These are phyloP conservation scores for Quercus bicolor DNA, from an alignment of 306 rosid species.

Conservation along the genomic window DNA sequence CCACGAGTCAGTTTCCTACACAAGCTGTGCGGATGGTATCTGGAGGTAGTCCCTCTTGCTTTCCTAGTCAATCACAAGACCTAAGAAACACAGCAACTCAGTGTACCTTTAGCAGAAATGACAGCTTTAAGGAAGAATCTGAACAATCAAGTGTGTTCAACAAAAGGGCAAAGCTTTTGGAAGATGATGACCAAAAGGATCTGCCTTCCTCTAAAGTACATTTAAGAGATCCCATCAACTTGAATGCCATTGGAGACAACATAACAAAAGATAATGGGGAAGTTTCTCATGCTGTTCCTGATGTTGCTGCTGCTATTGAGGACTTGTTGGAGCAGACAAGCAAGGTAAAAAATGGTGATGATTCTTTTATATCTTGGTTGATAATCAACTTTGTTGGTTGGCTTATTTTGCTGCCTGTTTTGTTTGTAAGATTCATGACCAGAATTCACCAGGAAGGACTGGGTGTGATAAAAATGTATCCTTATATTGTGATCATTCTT, in stretches of 20 bases:
- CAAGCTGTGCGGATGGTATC: constrained; percentile 58
- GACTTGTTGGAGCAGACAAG: constrained; percentile 94
- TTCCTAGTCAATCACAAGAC: constrained; percentile 45
- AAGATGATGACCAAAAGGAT: constrained; percentile 39
- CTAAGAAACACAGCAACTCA: constrained; percentile 32
- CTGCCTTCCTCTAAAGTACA: constrained; percentile 31
- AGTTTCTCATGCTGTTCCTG: constrained; percentile 60
- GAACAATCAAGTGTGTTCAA: constrained; percentile 34
- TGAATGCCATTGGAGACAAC: constrained; percentile 40
- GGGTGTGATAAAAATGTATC: constrained; percentile 59
- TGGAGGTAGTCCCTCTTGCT: constrained; percentile 49
- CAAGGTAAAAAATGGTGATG: constrained; percentile 55
- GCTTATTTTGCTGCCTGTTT: constrained; percentile 28
- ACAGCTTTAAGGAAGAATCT: constrained; percentile 31
- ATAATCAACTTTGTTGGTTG: constrained; percentile 14
- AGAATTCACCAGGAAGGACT: constrained; percentile 58
- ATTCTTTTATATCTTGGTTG: constrained; percentile 17
- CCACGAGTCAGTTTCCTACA: constrained; percentile 77
- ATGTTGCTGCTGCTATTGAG: constrained; percentile 96
- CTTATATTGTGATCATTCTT: constrained; percentile 31
- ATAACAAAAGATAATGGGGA: constrained; percentile 29
- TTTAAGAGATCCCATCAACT: constrained; percentile 29
- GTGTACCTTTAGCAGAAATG: constrained; percentile 23
- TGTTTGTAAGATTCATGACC: constrained; percentile 64
- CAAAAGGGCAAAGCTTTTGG: constrained; percentile 74